These are phyloP conservation scores for Tothia fuscella DNA, from an alignment of 2,329 filamentous ascomycete species.

Conservation along the genomic window DNA sequence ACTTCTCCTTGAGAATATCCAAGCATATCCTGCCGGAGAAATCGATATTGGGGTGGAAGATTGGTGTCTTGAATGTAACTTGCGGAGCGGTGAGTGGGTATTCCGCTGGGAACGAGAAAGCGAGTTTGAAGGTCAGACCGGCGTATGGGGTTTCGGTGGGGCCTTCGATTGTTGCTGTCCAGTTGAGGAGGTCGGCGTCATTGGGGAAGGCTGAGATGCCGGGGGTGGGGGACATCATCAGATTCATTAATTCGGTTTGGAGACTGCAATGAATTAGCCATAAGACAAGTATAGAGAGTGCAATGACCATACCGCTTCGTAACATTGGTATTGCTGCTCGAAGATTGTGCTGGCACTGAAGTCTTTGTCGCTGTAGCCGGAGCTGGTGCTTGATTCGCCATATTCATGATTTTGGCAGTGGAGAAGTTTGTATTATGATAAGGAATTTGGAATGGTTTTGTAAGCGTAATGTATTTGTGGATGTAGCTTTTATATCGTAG, in stretches of 20 bases:
- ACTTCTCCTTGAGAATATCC: slow-evolving; percentile 98
- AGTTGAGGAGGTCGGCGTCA: slow-evolving; percentile 80
- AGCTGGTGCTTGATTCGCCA: slow-evolving; percentile 6
- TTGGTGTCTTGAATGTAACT: slow-evolving; percentile 94
- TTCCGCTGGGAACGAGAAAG: slow-evolving; percentile 78
- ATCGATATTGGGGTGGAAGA: slow-evolving; percentile 98
- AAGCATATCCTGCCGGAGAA: slow-evolving; percentile 94
- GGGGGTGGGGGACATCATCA: slow-evolving; percentile 90
- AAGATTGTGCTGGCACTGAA: neutral
- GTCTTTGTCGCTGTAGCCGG: neutral
- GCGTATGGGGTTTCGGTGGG: slow-evolving; percentile 87
- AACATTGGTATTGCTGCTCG: slow-evolving; percentile 28
- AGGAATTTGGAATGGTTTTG: neutral
- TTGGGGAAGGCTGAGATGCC: slow-evolving; percentile 93
- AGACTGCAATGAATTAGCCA: slow-evolving; percentile 43
- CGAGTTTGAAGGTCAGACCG: slow-evolving; percentile 79
- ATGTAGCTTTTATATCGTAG: neutral
- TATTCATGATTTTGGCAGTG: slow-evolving; percentile 8
- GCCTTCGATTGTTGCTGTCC: slow-evolving; percentile 88
- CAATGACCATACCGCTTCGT: slow-evolving; percentile 31
- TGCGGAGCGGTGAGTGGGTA: slow-evolving; percentile 88
- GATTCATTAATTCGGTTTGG: slow-evolving; percentile 94
- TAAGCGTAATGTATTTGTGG: too few relatives aligned
- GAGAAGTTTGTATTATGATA: too few relatives aligned
- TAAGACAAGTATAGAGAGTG: neutral